These are phyloP conservation scores for Neurospora tetrasperma DNA, from an alignment of 495 filamentous ascomycete genomes.

Conservation along the genomic window DNA sequence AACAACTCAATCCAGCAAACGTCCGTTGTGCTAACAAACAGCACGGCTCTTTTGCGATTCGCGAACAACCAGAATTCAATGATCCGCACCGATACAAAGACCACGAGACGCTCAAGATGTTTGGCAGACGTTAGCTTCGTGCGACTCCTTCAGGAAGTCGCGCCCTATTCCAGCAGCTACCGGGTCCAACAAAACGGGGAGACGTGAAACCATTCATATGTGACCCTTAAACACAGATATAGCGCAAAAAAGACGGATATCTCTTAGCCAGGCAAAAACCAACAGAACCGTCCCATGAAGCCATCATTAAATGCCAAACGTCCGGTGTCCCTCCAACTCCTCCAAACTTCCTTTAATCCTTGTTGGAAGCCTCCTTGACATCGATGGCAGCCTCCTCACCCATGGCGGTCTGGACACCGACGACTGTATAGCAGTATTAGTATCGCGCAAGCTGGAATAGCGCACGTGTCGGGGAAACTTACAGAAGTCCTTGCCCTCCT, in stretches of 20 bases:
- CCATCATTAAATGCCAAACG: conserved; percentile 6
- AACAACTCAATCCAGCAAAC: not conserved
- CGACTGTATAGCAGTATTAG: conserved; percentile 45
- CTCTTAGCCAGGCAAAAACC: conserved; percentile 9
- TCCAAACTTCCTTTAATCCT: conserved; percentile 3
- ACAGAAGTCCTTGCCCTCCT: conserved; percentile 67
- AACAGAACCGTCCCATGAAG: conserved; percentile 8
- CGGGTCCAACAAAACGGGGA: not conserved
- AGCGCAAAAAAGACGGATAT: conserved; percentile 20
- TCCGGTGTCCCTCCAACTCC: conserved; percentile 9
- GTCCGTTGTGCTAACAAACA: not conserved
- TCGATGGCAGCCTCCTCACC: conserved; percentile 87
- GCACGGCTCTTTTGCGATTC: not conserved
- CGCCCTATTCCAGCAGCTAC: conserved; percentile 10
- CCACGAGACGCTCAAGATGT: not conserved
- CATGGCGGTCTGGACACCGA: conserved; percentile 91
- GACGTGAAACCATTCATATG: not conserved
- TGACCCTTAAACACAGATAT: conserved; percentile 10
- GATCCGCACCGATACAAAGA: not conserved
- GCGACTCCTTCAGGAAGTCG: conserved; percentile 12
- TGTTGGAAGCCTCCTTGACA: conserved; percentile 72
- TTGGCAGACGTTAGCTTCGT: conserved; percentile 21
- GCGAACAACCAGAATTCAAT: not conserved
- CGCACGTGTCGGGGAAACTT: conserved; percentile 36
- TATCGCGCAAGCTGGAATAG: not conserved